Evolutionary conservation across 2,329 filamentous ascomycete species (phyloP).

Genomic region (Fusarium multiceps): DNA sequence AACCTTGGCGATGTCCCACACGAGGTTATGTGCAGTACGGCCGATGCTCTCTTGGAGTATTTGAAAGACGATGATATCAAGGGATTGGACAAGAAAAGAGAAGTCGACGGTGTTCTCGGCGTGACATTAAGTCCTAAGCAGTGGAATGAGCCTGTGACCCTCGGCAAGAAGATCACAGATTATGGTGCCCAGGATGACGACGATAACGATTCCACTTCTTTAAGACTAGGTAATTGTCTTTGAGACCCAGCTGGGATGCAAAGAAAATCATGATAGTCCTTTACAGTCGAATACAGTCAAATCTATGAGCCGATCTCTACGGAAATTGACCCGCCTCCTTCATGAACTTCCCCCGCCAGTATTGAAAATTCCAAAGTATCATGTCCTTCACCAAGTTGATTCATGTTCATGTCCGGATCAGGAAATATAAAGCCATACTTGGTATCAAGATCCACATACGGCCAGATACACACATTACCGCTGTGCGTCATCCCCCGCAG

Average conservation of each 20-base stretch:
- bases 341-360: background rate
- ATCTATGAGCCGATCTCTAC: too few species aligned
- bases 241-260: too few species aligned
- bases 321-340: background rate
- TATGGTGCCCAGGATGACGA: conserved; percentile 97
- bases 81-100: conserved; percentile 97
- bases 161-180: conserved; percentile 98
- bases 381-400: background rate
- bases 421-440: background rate
- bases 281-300: too few species aligned
- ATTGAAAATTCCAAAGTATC: conserved; percentile 11
- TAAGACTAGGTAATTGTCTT: too few species aligned
- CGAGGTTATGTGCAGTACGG: conserved; percentile 90
- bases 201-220: conserved; percentile 57
- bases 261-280: background rate
- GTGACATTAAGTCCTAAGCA: conserved; percentile 83
- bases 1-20: conserved; percentile 93
- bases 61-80: conserved; percentile 96
- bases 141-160: conserved; percentile 95
- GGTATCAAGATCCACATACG: background rate
- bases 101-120: conserved; percentile 94
- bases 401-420: background rate
- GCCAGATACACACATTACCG: conserved; percentile 2
- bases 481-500: background rate
- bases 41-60: conserved; percentile 89